phyloP scores from a whole-genome alignment of 1,284 basidiomycete species.

The Cronartium ribicola region DNA sequence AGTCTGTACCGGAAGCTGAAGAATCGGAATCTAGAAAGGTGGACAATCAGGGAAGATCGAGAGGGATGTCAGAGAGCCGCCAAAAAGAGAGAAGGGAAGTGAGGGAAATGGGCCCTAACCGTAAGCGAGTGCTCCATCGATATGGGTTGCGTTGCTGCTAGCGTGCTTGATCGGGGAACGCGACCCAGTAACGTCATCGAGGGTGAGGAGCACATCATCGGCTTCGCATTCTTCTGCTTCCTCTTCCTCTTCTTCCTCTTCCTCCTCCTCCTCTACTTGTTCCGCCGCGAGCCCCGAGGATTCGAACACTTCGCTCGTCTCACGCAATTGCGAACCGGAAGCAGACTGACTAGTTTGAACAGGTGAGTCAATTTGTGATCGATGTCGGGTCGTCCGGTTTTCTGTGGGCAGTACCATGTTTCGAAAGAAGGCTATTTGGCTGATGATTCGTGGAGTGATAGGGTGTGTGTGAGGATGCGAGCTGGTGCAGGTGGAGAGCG shows the following conservation, averaged over 20 bases:
- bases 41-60: neutral
- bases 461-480: neutral
- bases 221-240: constrained; percentile 45
- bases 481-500: too few species aligned
- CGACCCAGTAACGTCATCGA: constrained; percentile 49
- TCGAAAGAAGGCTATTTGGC: neutral
- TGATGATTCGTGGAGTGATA: neutral
- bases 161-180: constrained; percentile 45
- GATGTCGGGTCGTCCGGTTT: neutral
- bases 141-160: constrained; percentile 45
- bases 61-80: neutral
- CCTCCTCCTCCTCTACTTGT: neutral
- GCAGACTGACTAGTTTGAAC: neutral
- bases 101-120: constrained; percentile 5
- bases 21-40: constrained; percentile 8
- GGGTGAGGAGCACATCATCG: constrained; percentile 50
- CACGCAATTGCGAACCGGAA: neutral
- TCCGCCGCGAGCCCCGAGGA: neutral
- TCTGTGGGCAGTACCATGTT: neutral
- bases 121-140: constrained; percentile 38
- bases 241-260: constrained; percentile 13
- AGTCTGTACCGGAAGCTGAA: constrained; percentile 41
- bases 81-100: neutral
- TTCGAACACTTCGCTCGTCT: constrained; percentile 1
- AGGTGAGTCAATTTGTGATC: neutral